Base-by-base conservation (phyloP, 2,329 filamentous ascomycete genomes). In the Fusarium pilosicola region DNA sequence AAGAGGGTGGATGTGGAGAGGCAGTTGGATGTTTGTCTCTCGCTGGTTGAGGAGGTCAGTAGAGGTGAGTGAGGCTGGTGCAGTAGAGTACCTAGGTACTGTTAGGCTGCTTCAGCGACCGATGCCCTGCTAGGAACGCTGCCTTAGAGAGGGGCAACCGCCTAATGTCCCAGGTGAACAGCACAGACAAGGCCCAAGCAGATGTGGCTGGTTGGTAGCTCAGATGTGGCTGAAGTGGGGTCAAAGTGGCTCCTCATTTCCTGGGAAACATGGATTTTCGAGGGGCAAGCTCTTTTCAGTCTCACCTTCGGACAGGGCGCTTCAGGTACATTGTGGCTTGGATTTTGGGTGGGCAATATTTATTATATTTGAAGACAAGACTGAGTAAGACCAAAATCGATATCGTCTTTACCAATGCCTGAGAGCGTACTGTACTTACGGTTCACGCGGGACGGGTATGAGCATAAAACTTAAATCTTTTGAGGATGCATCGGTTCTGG, bases 21-120 rank as follows among this genome's bases (percentile, higher is more conserved):
- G 64, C 68, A 74, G 71, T 65, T 71, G 61, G 71, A 74, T 74
- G 62, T 67, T 67, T 75, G 71, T 63, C 36, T 52, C 51, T 63
- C 56, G 61, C 44, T 49, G 36, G 56, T 34, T 51, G 45, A 46
- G 38, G 36, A 39, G 62, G 41, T 30, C 52, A 45, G 49, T 38
- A 36, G 41, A 52, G 41, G 44, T 22, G 41, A 54, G 62, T 56
- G 60, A 65, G 67, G 65, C 65, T 70, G 71, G 68, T 69, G 68
- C 52, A 55, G 24, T 45, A 34, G 32, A 17, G 32, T 34, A 17
- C 32, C 32, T 34, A 26, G 42, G 22, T 34, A 34, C 17, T 51
- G 42, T 38, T 20, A 51, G 48, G 48, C 22, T 58, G 32, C 55
- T 58, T 68, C 54, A 72, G 63, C 51, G 64, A 39, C 36, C 24